Percentiles rank a stretch among this genome's conserved stretches.
phyloP scores from a whole-genome alignment of 345 rosid species.

The Adansonia digitata region DNA sequence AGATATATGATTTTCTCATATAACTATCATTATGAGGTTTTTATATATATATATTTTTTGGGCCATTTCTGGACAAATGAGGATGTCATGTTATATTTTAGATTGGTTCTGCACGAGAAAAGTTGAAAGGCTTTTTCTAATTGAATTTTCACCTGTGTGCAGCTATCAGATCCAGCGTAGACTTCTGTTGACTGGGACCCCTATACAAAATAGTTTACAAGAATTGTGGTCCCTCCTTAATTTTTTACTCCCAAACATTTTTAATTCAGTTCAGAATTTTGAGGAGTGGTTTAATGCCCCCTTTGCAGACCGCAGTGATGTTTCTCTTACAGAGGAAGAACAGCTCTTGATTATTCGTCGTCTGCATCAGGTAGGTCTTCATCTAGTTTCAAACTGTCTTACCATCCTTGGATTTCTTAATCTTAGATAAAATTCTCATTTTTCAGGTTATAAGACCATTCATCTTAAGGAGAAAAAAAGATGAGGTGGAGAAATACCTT shows the following conservation, averaged over 20 bases:
- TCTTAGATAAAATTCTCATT: conserved; percentile 8
- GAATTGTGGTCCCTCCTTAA: conserved; percentile 97
- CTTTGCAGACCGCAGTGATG: conserved; percentile 84
- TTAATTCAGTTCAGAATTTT: conserved; percentile 85
- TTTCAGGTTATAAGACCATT: conserved; percentile 97
- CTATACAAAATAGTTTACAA: conserved; percentile 96
- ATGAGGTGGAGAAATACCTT: conserved; percentile 97
- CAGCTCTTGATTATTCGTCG: conserved; percentile 90
- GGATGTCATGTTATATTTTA: not conserved
- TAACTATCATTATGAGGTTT: not conserved
- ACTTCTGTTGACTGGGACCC: conserved; percentile 95
- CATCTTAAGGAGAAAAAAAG: conserved; percentile 94
- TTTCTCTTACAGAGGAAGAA: conserved; percentile 90
- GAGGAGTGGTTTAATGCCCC: conserved; percentile 99
- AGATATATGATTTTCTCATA: not conserved
- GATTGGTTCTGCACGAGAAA: not conserved
- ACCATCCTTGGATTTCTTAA: conserved; percentile 9
- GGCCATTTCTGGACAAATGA: not conserved
- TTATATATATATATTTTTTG: too few species aligned
- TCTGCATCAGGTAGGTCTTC: conserved; percentile 76
- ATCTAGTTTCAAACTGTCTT: conserved; percentile 10
- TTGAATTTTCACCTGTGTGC: conserved; percentile 31
- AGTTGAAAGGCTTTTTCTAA: conserved; percentile 20
- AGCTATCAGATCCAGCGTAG: conserved; percentile 89
- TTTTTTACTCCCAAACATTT: conserved; percentile 91